Percentiles rank a stretch among this genome's conserved stretches.
Conservation (phyloP, 208 protist genomes). For the Trypanosoma caninum region DNA sequence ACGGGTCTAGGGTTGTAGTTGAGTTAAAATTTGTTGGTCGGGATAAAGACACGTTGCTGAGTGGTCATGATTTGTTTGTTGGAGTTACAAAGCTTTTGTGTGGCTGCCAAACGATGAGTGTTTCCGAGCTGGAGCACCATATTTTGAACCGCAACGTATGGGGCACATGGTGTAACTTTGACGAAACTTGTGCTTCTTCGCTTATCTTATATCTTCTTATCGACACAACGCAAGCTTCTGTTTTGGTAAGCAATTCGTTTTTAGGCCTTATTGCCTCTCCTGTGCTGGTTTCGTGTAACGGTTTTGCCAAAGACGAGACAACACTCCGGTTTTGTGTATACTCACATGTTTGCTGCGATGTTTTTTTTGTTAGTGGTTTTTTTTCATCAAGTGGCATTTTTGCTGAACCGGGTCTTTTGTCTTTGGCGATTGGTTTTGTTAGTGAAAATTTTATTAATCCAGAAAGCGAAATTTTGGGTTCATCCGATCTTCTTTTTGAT, state of each 20-base stretch:
- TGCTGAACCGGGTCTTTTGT: slow-evolving; percentile 45
- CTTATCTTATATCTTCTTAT: slow-evolving; percentile 60
- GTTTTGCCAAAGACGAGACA: slow-evolving; percentile 30
- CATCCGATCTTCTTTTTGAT: slow-evolving; percentile 25
- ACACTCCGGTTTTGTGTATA: slow-evolving; percentile 63
- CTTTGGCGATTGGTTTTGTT: slow-evolving; percentile 62
- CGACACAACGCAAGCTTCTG: slow-evolving; percentile 46
- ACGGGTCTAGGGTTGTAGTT: slow-evolving; percentile 53
- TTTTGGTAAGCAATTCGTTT: slow-evolving; percentile 69
- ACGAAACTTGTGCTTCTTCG: slow-evolving; percentile 39
- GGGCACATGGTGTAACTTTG: slow-evolving; percentile 79
- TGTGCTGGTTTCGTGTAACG: slow-evolving; percentile 57
- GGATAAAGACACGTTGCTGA: slow-evolving; percentile 1
- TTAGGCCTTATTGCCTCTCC: slow-evolving; percentile 56
- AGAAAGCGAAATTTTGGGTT: slow-evolving; percentile 9
- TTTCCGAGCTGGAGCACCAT: slow-evolving; percentile 57
- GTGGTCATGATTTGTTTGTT: slow-evolving; percentile 59
- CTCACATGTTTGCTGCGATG: slow-evolving; percentile 53
- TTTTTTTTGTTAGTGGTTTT: slow-evolving; percentile 47
- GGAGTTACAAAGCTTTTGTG: slow-evolving; percentile 59
- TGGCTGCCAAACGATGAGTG: slow-evolving; percentile 39
- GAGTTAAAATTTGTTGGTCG: slow-evolving; percentile 9
- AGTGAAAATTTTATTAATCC: slow-evolving; percentile 31
- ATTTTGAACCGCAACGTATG: slow-evolving; percentile 59
- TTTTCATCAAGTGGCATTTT: slow-evolving; percentile 42